Evolutionary conservation across 129 eudicot species (phyloP).

Genomic region (Saposhnikovia divaricata): DNA sequence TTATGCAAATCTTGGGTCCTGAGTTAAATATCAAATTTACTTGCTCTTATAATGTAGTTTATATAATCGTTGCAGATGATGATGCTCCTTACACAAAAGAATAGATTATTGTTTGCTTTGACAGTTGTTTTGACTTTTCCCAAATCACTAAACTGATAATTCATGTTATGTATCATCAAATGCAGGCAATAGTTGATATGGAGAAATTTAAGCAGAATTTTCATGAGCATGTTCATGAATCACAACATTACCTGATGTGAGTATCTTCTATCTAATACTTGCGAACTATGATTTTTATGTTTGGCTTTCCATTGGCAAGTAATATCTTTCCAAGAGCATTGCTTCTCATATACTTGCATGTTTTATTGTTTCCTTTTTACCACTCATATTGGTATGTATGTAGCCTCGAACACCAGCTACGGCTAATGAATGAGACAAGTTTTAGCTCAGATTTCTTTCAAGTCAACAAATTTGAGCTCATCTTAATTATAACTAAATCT

Average conservation of each 20-base stretch:
- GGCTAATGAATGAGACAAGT: neutral
- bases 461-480: neutral
- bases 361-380: neutral
- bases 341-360: neutral
- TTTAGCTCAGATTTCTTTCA: neutral
- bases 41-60: neutral
- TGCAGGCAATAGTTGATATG: slow-evolving; percentile 92
- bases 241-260: slow-evolving; percentile 66
- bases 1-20: neutral
- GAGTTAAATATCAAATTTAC: neutral
- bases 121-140: neutral
- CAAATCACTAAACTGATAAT: neutral
- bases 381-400: neutral
- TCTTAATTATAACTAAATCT: neutral
- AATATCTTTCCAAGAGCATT: neutral
- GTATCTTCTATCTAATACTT: slow-evolving; percentile 18
- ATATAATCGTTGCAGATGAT: neutral
- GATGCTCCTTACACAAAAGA: slow-evolving; percentile 8
- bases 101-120: neutral
- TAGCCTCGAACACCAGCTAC: neutral
- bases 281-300: neutral
- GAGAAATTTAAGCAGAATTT: slow-evolving; percentile 78
- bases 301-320: neutral
- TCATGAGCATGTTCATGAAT: slow-evolving; percentile 49
- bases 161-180: neutral